Evolutionary conservation across 2,329 filamentous ascomycete species (phyloP), one percentile per base, ranked within the genome.

Genomic region (Helotiales sp.): DNA sequence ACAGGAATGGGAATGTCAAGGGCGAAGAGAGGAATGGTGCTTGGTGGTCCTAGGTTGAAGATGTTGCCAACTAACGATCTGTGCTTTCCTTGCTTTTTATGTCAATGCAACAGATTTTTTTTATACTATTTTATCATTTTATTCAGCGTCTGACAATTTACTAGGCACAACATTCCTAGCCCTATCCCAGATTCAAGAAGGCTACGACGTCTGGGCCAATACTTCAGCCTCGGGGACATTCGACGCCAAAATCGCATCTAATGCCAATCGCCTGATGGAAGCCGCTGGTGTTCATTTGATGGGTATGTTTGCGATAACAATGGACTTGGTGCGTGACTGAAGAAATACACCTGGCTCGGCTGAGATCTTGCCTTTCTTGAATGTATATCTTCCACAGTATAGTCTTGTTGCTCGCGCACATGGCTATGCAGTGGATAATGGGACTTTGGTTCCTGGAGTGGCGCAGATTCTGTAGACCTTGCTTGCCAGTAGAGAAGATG

Each of bases 121-220:
- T n/a, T n/a, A n/a, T n/a, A n/a, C n/a, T n/a, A n/a, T n/a, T n/a
- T 15, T 29, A 8, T 47, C 33, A 19, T 57, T 40, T 24, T n/a
- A 24, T 17, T n/a, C 31, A 15, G 19, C 34, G 12, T 6, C 22
- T 51, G 13, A 33, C 17, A 19, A 12, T 5, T 12, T 17, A 30
- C n/a, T 29, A 77, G 79, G 80, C 79, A 89, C 86, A 22, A 78
- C 88, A 0, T 91, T 91, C 76, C 79, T 89, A 5, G 86, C 89
- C 0, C 79, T 91, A n/a, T 88, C 86, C 0, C 82, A 91, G 4
- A 79, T 86, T 33, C 81, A 85, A 13, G 87, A 83, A 42, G 89
- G 88, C 25, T 92, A 90, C 76, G 81, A 82, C 34, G 88, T 92
- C 57, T 91, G 81, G 76, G 87, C 86, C 65, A 89, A 90, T 73